phyloP scores from a whole-genome alignment of 108 stramenopile species.

The Stephanodiscus triporus region DNA sequence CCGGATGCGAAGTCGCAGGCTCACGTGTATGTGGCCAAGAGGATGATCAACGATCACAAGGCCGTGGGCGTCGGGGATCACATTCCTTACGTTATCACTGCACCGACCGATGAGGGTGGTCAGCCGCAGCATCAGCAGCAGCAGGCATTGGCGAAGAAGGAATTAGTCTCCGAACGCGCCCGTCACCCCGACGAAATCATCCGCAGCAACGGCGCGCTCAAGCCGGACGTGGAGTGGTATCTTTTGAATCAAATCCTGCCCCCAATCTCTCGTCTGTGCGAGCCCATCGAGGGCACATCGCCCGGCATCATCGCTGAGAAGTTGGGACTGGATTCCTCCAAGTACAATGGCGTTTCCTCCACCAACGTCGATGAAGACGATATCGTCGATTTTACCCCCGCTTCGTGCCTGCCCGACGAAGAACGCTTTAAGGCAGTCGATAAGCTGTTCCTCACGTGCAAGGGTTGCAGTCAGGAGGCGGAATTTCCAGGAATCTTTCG shows the following conservation, averaged over 20 bases:
- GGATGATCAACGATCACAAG: constrained; percentile 91
- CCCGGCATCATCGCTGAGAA: constrained; percentile 74
- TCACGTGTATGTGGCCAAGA: constrained; percentile 96
- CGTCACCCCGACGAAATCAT: constrained; percentile 93
- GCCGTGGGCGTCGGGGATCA: constrained; percentile 97
- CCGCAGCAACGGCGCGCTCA: constrained; percentile 79
- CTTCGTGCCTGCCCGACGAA: constrained; percentile 68
- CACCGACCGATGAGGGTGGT: constrained; percentile 51
- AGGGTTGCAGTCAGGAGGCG: constrained; percentile 53
- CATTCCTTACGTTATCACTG: constrained; percentile 97
- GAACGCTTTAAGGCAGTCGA: constrained; percentile 85
- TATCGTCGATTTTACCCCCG: constrained; percentile 79
- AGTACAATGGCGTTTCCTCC: constrained; percentile 55
- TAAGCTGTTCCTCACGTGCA: constrained; percentile 74
- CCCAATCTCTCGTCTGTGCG: constrained; percentile 96
- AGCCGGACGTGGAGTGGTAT: constrained; percentile 97
- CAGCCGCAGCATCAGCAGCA: constrained; percentile 13
- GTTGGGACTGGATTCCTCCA: constrained; percentile 76
- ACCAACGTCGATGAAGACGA: constrained; percentile 71
- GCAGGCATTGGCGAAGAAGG: constrained; percentile 37
- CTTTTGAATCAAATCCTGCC: constrained; percentile 97
- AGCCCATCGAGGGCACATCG: constrained; percentile 96
- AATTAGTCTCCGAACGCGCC: constrained; percentile 80
- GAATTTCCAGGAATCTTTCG: constrained; percentile 77
- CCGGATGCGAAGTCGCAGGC: constrained; percentile 96